These are phyloP conservation scores for Pseudocercospora crystallina DNA, from an alignment of 2,329 filamentous ascomycete species.

Conservation along the genomic window DNA sequence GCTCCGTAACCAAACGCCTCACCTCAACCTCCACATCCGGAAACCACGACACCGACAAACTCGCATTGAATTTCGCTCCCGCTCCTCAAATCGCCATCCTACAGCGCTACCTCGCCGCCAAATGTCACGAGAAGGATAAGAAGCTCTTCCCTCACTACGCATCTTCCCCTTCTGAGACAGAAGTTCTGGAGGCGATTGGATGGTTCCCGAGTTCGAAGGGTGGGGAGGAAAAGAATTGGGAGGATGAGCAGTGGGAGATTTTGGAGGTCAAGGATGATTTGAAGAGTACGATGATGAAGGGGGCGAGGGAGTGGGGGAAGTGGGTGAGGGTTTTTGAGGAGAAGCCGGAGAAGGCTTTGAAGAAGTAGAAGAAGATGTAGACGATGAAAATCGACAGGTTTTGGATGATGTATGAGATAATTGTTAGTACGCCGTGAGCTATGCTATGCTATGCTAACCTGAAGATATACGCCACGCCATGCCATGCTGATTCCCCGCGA, in stretches of 20 bases:
- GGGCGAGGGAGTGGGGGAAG: slow-evolving; percentile 7
- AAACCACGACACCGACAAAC: slow-evolving; percentile 24
- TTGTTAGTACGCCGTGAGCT: too few relatives aligned
- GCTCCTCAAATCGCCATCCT: slow-evolving; percentile 39
- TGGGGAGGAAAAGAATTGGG: slow-evolving; percentile 36
- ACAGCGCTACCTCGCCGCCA: slow-evolving; percentile 40
- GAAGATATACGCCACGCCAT: too few relatives aligned
- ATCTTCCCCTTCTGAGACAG: slow-evolving; percentile 38
- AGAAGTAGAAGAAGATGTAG: neutral
- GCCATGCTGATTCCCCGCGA: too few relatives aligned
- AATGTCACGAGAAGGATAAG: slow-evolving; percentile 40
- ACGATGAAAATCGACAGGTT: too few relatives aligned
- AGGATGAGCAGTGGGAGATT: slow-evolving; percentile 44
- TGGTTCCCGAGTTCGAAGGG: slow-evolving; percentile 39
- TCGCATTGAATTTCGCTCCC: slow-evolving; percentile 40
- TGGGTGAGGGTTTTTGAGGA: slow-evolving; percentile 7
- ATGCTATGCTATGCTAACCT: too few relatives aligned
- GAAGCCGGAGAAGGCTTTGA: slow-evolving; percentile 8
- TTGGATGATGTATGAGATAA: too few relatives aligned
- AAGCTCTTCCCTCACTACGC: slow-evolving; percentile 36
- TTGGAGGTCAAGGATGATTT: slow-evolving; percentile 7
- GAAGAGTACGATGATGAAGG: slow-evolving; percentile 1
- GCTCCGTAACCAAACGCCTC: slow-evolving; percentile 17
- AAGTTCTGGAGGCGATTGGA: slow-evolving; percentile 45
- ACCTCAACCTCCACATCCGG: slow-evolving; percentile 15